phyloP scores from a whole-genome alignment of 2,329 filamentous ascomycete species.

The Trichoderma sp. region DNA sequence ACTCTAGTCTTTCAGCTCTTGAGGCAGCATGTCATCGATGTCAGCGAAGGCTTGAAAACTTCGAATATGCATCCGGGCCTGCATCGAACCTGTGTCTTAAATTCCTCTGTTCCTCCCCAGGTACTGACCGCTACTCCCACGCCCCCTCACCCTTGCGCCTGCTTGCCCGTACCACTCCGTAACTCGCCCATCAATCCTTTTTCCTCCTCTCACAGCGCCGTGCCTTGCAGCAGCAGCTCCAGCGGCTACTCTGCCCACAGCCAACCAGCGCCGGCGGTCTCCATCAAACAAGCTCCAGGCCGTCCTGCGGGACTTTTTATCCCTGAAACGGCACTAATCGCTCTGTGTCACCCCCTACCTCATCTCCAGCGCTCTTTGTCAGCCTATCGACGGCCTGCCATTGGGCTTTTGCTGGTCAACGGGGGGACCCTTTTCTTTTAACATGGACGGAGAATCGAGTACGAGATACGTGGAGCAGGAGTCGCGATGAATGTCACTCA shows the following conservation, averaged over 20 bases:
- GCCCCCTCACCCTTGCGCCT: neutral
- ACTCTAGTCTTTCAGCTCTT: no score
- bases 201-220: constrained; percentile 14
- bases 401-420: neutral
- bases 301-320: constrained; percentile 22
- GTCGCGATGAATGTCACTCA: constrained; percentile 12
- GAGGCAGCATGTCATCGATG: no score
- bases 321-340: constrained; percentile 27
- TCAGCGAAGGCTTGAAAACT: neutral
- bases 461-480: neutral
- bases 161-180: neutral
- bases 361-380: constrained; percentile 24
- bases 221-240: constrained; percentile 23
- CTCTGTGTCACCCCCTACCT: constrained; percentile 20
- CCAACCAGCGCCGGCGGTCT: constrained; percentile 18
- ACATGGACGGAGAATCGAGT: neutral
- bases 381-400: constrained; percentile 15
- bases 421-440: neutral
- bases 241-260: neutral
- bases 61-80: neutral
- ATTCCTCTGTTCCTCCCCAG: no score
- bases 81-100: no score
- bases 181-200: neutral
- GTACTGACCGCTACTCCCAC: neutral
- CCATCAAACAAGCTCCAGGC: constrained; percentile 28